Base-by-base conservation (phyloP, 1,139 yeast genomes). In the Zygotorulaspora mrakii region DNA sequence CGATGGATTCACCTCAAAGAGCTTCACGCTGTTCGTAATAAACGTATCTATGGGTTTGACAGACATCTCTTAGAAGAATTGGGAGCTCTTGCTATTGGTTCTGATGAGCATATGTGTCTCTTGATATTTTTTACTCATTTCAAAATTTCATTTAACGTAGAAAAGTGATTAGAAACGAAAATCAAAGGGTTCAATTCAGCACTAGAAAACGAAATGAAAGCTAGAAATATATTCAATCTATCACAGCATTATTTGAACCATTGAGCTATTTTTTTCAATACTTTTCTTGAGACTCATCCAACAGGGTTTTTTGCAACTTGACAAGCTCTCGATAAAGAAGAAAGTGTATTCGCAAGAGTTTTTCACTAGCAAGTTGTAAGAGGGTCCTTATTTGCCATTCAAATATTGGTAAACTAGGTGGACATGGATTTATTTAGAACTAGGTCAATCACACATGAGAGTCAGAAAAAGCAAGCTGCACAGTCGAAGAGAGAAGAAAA, bases 1-100 rank as follows among this genome's bases (percentile, higher is more conserved):
- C 2, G 74, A 66, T 0, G 83, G 82, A 32, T 72, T 65, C 0
- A 76, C 70, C 37, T 67, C 69, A 20, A 76, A 59, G 10, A 77
- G 65, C 17, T 62, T 64, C 23, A 69, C 64, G 9, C 80, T 68
- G 42, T 69, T 64, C 43, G 69, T 69, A 35, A 78, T 75, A 48
- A 69, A 78, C 18, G 66, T 59, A 47, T 77, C 82, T 40, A 76
- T 65, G 11, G 75, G 66, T 31, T 65, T 68, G 16, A 69, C 54
- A 11, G 57, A 45, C 57, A 53, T 54, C 7, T 21, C 13, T 28
- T 3, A n/a, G 16, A n/a, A 25, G 7, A 12, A n/a, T 11, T 6
- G 10, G n/a, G n/a, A n/a, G n/a, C n/a, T n/a, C n/a, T n/a, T n/a
- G n/a, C n/a, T n/a, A n/a, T n/a, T n/a, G n/a, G n/a, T n/a, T n/a